Percentiles rank a stretch among this genome's conserved stretches.
phyloP scores from a whole-genome alignment of 306 rosid genomes.

The Geum urbanum region DNA sequence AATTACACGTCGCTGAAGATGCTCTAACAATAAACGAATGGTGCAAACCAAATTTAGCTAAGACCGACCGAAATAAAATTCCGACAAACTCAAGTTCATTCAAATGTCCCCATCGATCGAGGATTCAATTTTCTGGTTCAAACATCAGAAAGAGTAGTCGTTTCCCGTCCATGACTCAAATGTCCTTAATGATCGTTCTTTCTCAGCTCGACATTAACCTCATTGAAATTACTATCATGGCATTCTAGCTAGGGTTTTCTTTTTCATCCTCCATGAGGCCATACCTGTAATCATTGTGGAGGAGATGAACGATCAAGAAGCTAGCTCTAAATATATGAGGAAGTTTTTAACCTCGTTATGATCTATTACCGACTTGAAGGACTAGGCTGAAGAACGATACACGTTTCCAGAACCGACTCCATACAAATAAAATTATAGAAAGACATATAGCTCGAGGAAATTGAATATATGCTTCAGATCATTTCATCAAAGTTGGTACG shows the following conservation, averaged over 20 bases:
- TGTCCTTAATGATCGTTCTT: not conserved
- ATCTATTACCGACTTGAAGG: not conserved
- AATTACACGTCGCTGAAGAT: not conserved
- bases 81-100: no score
- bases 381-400: constrained; percentile 2
- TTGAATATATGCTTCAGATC: not conserved
- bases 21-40: not conserved
- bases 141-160: not conserved
- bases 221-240: not conserved
- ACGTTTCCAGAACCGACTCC: not conserved
- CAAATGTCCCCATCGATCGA: no score
- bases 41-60: no score
- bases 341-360: not conserved
- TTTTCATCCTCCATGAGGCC: not conserved
- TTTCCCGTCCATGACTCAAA: not conserved
- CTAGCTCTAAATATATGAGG: no score
- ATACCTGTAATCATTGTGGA: not conserved
- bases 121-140: not conserved
- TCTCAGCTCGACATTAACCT: not conserved
- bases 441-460: not conserved
- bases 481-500: not conserved
- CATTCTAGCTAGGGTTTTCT: no score
- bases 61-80: not conserved
- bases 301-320: not conserved
- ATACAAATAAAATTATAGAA: no score